A percentile compares a stretch with the other conserved stretches of the same genome.
phyloP scores from a whole-genome alignment of 768 basidiomycete species.

The Mycena crocata region DNA sequence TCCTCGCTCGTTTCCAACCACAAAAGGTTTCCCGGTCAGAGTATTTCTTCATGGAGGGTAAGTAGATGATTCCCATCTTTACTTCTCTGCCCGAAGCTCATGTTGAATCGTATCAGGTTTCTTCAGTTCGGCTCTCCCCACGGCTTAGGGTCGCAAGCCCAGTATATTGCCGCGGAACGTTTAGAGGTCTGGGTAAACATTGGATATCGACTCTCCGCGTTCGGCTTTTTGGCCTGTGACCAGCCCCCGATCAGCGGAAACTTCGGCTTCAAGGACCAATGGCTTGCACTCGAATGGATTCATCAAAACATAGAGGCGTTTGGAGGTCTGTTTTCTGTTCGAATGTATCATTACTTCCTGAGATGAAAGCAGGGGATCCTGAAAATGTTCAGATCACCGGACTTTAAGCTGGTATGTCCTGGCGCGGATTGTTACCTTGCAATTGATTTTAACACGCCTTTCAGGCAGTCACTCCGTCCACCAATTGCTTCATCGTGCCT shows the following conservation, averaged over 20 bases:
- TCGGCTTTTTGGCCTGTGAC: slow-evolving; percentile 80
- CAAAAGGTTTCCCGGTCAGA: slow-evolving; percentile 68
- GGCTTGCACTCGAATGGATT: slow-evolving; percentile 80
- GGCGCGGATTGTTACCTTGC: too few species aligned
- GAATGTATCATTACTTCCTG: not conserved
- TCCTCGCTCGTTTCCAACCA: slow-evolving; percentile 63
- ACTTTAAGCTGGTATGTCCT: too few species aligned
- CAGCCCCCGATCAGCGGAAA: slow-evolving; percentile 74
- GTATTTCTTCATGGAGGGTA: slow-evolving; percentile 86
- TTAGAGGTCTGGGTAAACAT: slow-evolving; percentile 82
- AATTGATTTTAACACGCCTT: too few species aligned
- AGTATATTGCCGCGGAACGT: slow-evolving; percentile 72
- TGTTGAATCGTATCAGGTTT: slow-evolving; percentile 60
- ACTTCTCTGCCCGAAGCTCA: too few species aligned
- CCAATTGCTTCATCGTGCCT: slow-evolving; percentile 77
- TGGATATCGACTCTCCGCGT: slow-evolving; percentile 80
- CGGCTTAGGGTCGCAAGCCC: slow-evolving; percentile 67
- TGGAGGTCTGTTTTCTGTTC: slow-evolving; percentile 61
- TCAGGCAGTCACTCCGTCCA: slow-evolving; percentile 84
- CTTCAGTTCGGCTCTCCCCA: slow-evolving; percentile 86
- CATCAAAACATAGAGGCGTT: slow-evolving; percentile 73
- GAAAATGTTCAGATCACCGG: slow-evolving; percentile 72
- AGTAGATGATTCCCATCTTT: too few species aligned
- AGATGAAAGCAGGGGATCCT: slow-evolving; percentile 62
- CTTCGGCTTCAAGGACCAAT: slow-evolving; percentile 89